A percentile compares a stretch with the other conserved stretches of the same genome.
phyloP scores from a whole-genome alignment of 768 basidiomycete species.

The Daedaleopsis nitida region DNA sequence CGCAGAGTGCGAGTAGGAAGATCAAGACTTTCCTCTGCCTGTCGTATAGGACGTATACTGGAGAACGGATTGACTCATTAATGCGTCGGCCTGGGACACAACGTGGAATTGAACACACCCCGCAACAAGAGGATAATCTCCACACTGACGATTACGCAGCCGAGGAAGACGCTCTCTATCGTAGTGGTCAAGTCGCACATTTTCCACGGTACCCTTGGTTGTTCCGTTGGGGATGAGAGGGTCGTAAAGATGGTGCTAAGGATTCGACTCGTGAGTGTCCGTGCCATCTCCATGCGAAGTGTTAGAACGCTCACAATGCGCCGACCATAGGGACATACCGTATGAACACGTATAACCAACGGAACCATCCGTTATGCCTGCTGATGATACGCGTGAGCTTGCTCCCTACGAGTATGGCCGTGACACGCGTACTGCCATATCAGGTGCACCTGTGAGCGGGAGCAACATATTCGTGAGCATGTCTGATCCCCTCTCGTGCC shows the following conservation, averaged over 20 bases:
- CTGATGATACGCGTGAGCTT: neutral
- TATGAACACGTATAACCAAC: constrained; percentile 3
- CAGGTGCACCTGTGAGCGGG: neutral
- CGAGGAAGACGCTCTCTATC: neutral
- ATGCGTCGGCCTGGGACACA: neutral
- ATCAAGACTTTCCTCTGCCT: neutral
- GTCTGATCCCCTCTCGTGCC: too few relatives aligned
- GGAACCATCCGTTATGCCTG: neutral
- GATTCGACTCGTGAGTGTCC: neutral
- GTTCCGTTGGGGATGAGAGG: neutral
- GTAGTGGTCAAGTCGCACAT: neutral
- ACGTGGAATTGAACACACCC: neutral
- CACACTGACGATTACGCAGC: constrained; percentile 6
- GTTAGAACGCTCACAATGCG: neutral
- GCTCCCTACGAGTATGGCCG: neutral
- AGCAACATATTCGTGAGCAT: neutral
- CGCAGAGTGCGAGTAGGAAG: neutral
- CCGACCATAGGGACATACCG: neutral
- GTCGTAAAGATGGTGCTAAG: neutral
- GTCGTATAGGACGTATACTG: constrained; percentile 2
- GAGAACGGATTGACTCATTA: neutral
- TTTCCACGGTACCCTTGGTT: neutral
- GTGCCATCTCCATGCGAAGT: too few relatives aligned
- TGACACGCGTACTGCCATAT: constrained; percentile 2
- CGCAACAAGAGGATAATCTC: constrained; percentile 12